These are phyloP conservation scores for Posidonia oceanica DNA, from an alignment of 116 monocot species.

Conservation along the genomic window DNA sequence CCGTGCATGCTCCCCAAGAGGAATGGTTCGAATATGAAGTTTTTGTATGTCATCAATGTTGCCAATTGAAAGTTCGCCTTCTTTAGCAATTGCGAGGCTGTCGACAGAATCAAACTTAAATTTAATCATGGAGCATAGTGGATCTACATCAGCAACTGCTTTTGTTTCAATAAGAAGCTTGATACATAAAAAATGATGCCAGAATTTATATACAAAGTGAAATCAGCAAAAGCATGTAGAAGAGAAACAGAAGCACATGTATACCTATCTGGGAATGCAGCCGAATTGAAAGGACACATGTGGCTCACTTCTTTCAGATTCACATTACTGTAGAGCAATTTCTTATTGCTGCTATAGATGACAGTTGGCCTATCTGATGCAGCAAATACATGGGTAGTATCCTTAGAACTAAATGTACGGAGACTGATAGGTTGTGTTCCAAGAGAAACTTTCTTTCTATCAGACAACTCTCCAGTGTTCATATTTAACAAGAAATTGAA, in stretches of 20 bases:
- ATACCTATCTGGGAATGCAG: constrained; percentile 98
- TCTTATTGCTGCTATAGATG: constrained; percentile 98
- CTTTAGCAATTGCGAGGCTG: constrained; percentile 98
- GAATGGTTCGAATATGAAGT: constrained; percentile 91
- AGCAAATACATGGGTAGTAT: constrained; percentile 88
- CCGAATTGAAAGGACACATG: constrained; percentile 98
- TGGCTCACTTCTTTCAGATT: constrained; percentile 98
- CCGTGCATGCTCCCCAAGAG: constrained; percentile 86
- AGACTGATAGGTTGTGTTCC: constrained; percentile 96
- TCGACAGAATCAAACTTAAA: background rate
- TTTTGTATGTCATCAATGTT: constrained; percentile 98
- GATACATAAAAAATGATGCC: too few relatives aligned
- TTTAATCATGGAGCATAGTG: background rate
- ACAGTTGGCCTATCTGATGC: constrained; percentile 99
- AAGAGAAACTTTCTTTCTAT: constrained; percentile 93
- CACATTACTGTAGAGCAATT: constrained; percentile 97
- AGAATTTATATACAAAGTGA: too few relatives aligned
- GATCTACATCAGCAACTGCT: background rate
- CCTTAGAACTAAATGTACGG: constrained; percentile 88
- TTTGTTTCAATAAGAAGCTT: too few relatives aligned
- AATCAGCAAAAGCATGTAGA: too few relatives aligned
- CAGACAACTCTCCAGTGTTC: constrained; percentile 50
- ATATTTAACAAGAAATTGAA: constrained; percentile 78
- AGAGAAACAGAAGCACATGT: constrained; percentile 6
- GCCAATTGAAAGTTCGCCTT: constrained; percentile 97